Evolutionary conservation across 2,329 filamentous ascomycete species (phyloP).

Genomic region (Xylaria sp.): DNA sequence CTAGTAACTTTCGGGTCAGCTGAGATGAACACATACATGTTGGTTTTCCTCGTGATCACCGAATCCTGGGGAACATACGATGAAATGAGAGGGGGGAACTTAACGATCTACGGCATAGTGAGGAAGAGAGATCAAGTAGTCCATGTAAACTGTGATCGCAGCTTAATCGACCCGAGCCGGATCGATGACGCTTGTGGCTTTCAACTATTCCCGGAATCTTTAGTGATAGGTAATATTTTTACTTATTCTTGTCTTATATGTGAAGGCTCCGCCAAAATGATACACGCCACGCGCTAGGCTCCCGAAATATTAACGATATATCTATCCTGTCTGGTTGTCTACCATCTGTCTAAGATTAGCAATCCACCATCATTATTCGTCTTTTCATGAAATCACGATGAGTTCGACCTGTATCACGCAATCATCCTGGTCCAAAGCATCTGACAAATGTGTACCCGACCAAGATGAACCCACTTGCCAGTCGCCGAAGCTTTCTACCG

Average conservation of each 20-base stretch:
- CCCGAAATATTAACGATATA: neutral
- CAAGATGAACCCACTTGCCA: neutral
- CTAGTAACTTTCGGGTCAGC: neutral
- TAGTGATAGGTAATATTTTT: neutral
- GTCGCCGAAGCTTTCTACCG: neutral
- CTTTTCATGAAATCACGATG: conserved; percentile 7
- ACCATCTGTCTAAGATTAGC: neutral
- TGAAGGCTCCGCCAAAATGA: neutral
- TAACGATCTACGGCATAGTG: neutral
- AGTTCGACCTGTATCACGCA: neutral
- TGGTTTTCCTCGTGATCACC: neutral
- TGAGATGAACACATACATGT: conserved; percentile 2
- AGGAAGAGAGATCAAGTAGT: neutral
- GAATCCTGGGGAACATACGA: neutral
- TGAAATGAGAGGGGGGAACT: neutral
- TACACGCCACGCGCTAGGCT: neutral
- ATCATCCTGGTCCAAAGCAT: neutral
- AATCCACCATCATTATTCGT: neutral
- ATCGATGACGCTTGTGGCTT: neutral
- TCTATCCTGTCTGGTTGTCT: neutral
- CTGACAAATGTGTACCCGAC: neutral
- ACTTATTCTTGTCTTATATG: neutral
- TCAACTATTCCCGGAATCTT: neutral
- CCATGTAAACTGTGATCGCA: neutral
- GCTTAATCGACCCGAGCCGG: neutral